phyloP scores from a whole-genome alignment of 352 stramenopile genomes.

The Pythium guiyangense region DNA sequence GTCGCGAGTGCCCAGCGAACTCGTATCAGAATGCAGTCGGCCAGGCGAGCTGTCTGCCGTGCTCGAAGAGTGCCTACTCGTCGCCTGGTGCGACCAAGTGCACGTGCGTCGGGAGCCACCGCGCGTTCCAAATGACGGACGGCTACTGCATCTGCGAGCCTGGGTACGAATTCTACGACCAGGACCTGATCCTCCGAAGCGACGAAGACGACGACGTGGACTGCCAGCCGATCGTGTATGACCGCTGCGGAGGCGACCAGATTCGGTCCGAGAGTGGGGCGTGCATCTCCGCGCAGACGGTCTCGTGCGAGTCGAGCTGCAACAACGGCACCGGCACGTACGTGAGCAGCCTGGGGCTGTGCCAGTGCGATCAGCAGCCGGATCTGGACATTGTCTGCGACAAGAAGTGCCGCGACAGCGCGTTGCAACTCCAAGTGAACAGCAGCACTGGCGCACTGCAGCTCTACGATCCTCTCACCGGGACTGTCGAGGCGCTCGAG shows the following conservation, averaged over 20 bases:
- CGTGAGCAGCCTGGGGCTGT: constrained; percentile 77
- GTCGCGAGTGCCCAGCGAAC: constrained; percentile 56
- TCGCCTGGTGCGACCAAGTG: constrained; percentile 55
- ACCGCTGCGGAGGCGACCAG: constrained; percentile 69
- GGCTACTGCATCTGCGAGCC: constrained; percentile 91
- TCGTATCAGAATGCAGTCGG: constrained; percentile 76
- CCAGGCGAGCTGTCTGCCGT: constrained; percentile 75
- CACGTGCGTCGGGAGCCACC: constrained; percentile 82
- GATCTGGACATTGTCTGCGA: constrained; percentile 82
- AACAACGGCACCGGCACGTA: constrained; percentile 69
- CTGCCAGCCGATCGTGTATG: constrained; percentile 91
- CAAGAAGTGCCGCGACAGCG: constrained; percentile 54
- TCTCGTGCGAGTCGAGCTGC: constrained; percentile 53
- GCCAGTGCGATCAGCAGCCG: constrained; percentile 74
- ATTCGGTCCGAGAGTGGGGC: constrained; percentile 67
- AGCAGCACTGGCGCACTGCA: constrained; percentile 46
- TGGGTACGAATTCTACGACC: constrained; percentile 90
- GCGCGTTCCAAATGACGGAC: constrained; percentile 88
- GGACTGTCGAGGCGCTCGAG: constrained; percentile 16
- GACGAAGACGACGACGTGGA: constrained; percentile 85
- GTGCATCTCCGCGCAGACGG: constrained; percentile 45
- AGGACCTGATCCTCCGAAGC: constrained; percentile 72
- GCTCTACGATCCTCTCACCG: constrained; percentile 51
- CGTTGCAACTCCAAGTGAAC: constrained; percentile 55
- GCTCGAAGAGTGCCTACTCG: constrained; percentile 79